These are phyloP conservation scores for Pleurotus djamor DNA, from an alignment of 768 basidiomycete species.

Conservation along the genomic window DNA sequence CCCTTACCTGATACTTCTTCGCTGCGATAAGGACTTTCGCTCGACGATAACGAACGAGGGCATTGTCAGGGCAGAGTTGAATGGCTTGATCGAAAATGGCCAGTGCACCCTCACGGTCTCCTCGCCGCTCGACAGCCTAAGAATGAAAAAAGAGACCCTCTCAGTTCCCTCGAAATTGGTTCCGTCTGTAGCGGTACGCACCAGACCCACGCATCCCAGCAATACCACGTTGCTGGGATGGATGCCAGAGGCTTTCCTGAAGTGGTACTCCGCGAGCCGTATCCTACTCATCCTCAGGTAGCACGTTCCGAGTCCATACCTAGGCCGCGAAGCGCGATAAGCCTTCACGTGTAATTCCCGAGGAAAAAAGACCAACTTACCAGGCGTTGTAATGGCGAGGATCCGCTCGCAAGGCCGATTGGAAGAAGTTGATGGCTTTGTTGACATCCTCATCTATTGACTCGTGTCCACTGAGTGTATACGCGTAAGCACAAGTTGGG, in stretches of 20 bases:
- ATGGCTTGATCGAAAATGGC: slow-evolving; percentile 81
- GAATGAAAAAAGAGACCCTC: slow-evolving; percentile 18
- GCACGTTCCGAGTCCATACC: slow-evolving; percentile 99
- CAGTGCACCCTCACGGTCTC: slow-evolving; percentile 74
- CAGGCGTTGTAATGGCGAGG: slow-evolving; percentile 97
- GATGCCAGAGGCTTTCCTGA: slow-evolving; percentile 87
- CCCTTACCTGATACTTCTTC: slow-evolving; percentile 77
- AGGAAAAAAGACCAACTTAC: slow-evolving; percentile 46
- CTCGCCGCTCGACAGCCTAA: slow-evolving; percentile 87
- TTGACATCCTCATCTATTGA: slow-evolving; percentile 94
- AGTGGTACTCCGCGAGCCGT: slow-evolving; percentile 94
- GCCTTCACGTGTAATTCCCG: slow-evolving; percentile 12
- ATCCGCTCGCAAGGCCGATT: slow-evolving; percentile 89
- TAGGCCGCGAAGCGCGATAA: slow-evolving; percentile 36
- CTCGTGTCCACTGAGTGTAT: slow-evolving; percentile 96
- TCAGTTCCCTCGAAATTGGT: slow-evolving; percentile 17
- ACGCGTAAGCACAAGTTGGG: slow-evolving; percentile 91
- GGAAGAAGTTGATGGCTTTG: slow-evolving; percentile 88
- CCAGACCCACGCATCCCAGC: slow-evolving; percentile 94
- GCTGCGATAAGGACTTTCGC: slow-evolving; percentile 88
- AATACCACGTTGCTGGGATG: slow-evolving; percentile 96
- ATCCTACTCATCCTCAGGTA: slow-evolving; percentile 94
- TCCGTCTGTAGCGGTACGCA: slow-evolving; percentile 40
- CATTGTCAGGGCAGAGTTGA: slow-evolving; percentile 78
- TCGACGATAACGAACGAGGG: slow-evolving; percentile 91